Conservation (phyloP, 371 early-diverging fungal species). For the Capillidium rhysosporum region DNA sequence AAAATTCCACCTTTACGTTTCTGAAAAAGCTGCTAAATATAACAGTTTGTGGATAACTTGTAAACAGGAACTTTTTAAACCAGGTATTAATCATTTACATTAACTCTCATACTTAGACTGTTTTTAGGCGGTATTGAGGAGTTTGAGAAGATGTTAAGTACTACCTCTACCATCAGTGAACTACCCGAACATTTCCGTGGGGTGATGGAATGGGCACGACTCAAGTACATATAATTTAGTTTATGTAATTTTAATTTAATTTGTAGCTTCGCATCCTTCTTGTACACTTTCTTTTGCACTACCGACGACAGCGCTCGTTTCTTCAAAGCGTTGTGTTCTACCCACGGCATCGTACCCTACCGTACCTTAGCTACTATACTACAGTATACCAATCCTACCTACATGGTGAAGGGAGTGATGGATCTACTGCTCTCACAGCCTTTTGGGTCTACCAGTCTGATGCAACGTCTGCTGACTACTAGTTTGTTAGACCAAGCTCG, state of each 20-base stretch:
- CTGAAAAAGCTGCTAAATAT: conserved; percentile 25
- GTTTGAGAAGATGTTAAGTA: conserved; percentile 19
- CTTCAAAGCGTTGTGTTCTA: conserved; percentile 27
- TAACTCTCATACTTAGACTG: neutral
- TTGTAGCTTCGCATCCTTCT: conserved; percentile 25
- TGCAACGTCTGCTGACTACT: conserved; percentile 33
- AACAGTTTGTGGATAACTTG: conserved; percentile 24
- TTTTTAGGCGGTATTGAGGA: conserved; percentile 15
- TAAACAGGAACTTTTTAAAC: conserved; percentile 26
- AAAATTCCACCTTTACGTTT: conserved; percentile 22
- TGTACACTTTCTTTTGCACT: conserved; percentile 33
- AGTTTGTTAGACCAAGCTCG: conserved; percentile 28
- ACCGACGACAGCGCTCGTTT: conserved; percentile 33
- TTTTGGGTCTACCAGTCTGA: conserved; percentile 31
- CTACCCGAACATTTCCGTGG: conserved; percentile 26
- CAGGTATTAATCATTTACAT: conserved; percentile 16
- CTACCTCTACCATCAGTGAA: conserved; percentile 17
- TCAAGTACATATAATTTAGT: conserved; percentile 11
- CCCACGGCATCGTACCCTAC: conserved; percentile 35
- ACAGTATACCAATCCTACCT: conserved; percentile 36
- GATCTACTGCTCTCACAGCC: conserved; percentile 44
- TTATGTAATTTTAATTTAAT: too few species aligned
- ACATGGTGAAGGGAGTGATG: conserved; percentile 34
- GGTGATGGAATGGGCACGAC: conserved; percentile 35
- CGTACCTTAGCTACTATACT: conserved; percentile 27